phyloP scores from a whole-genome alignment of 331 rosid species.

The Stylosanthes scabra region DNA sequence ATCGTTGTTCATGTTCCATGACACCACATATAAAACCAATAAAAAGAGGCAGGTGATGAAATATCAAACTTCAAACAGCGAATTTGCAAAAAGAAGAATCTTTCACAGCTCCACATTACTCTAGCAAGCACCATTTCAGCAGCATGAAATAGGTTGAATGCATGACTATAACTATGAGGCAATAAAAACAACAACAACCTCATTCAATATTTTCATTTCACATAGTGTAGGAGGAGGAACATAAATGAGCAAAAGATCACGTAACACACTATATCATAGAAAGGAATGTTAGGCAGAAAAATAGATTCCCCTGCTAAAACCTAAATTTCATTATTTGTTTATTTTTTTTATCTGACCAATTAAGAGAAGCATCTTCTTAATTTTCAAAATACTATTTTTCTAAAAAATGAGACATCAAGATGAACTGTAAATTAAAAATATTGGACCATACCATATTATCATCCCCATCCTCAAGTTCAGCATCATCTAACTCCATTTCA shows the following conservation, averaged over 20 bases:
- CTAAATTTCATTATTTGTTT: too few relatives aligned
- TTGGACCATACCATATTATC: conserved; percentile 55
- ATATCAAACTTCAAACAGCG: background rate
- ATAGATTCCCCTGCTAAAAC: background rate
- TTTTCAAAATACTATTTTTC: background rate
- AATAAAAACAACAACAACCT: background rate
- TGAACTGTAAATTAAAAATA: conserved; percentile 13
- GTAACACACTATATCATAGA: background rate
- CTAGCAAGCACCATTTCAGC: background rate
- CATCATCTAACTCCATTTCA: conserved; percentile 74
- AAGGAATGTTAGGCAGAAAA: background rate
- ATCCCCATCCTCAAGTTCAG: conserved; percentile 47
- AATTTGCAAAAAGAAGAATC: background rate
- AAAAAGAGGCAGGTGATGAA: conserved; percentile 4
- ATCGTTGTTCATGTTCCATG: background rate
- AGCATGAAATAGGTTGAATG: conserved; percentile 4
- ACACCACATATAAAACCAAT: background rate
- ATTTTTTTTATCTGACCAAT: background rate
- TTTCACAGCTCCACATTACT: background rate
- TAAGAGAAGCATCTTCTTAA: background rate
- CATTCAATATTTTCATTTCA: background rate
- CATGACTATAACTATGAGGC: conserved; percentile 13
- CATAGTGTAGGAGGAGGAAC: background rate
- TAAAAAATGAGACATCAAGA: conserved; percentile 12
- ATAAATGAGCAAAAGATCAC: background rate